A percentile compares a stretch with the other conserved stretches of the same genome.
These are phyloP conservation scores for Ceratobasidium sp. DNA, from an alignment of 1,284 basidiomycete genomes.

Conservation along the genomic window DNA sequence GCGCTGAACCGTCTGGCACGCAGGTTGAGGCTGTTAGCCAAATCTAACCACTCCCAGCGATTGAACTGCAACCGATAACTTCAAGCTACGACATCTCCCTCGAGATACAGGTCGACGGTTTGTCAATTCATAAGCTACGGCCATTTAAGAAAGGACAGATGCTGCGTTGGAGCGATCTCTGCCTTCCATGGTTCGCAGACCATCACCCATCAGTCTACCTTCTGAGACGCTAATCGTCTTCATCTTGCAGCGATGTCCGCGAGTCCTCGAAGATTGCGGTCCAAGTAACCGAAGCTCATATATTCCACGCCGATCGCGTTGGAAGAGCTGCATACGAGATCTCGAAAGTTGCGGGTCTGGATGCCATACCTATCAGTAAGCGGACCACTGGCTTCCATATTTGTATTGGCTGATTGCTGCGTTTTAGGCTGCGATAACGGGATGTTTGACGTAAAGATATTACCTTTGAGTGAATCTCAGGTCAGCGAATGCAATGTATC, in stretches of 20 bases:
- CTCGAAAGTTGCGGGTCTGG: background rate
- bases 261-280: background rate
- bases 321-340: background rate
- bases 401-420: background rate
- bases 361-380: background rate
- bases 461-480: background rate
- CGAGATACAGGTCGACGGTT: background rate
- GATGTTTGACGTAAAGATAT: background rate
- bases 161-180: background rate
- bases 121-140: background rate
- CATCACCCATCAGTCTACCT: background rate
- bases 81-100: background rate
- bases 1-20: too few species aligned
- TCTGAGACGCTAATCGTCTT: background rate
- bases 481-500: background rate
- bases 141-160: background rate
- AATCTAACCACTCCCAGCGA: too few species aligned
- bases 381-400: background rate
- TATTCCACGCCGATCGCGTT: background rate
- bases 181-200: background rate
- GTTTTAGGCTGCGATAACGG: background rate
- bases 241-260: background rate
- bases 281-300: background rate
- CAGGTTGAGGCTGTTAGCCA: too few species aligned
- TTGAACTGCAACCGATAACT: background rate